Base-by-base conservation (phyloP, 1,284 basidiomycete species). In the Abortiporus biennis region DNA sequence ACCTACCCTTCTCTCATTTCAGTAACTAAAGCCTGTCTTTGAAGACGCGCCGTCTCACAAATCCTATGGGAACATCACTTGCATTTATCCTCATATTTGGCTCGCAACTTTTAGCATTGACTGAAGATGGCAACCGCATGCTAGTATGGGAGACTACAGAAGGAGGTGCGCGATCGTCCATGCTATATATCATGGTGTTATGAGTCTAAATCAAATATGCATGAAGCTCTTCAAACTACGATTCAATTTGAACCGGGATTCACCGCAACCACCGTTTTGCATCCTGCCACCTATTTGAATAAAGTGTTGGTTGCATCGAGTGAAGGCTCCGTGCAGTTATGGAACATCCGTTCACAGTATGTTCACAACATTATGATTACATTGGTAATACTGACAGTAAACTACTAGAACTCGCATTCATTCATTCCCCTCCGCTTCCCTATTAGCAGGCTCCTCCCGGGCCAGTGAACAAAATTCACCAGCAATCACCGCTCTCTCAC, bases 251-350 rank as follows among this genome's bases (percentile, higher is more conserved):
- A 86, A 32, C 56, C 72, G 11, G 80, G 74, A 4, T 98, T 98
- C 61, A 86, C 81, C 1, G 94, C 95, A 6, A 87, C 80, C 8
- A 75, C 73, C 15, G 65, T 97, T 22, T 71, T 97, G 4, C 96
- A 99, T 62, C 96, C 96, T 1, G 85, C 92, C 1, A 99, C 96
- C 3, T 99, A 99, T 63, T 65, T 99, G 42, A 98, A 99, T 71
- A 99, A 99, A 67, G 74, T 99, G 1, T 70, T 99, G 1, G 77
- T 99, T 6, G 84, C 85, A 1, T 90, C 89, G 50, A 76, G 70
- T 44, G 74, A 93, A 58, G 96, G 96, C 8, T 69, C 71, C 40
- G 64, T 99, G 53, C 88, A 95, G 50, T 65, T 99, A n/a, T 99
- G 92, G 92, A 99, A 99, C 62, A 83, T 93, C 47, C 74, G 80